These are phyloP conservation scores for Pythium dissotocum DNA, from an alignment of 352 stramenopile genomes.

Conservation along the genomic window DNA sequence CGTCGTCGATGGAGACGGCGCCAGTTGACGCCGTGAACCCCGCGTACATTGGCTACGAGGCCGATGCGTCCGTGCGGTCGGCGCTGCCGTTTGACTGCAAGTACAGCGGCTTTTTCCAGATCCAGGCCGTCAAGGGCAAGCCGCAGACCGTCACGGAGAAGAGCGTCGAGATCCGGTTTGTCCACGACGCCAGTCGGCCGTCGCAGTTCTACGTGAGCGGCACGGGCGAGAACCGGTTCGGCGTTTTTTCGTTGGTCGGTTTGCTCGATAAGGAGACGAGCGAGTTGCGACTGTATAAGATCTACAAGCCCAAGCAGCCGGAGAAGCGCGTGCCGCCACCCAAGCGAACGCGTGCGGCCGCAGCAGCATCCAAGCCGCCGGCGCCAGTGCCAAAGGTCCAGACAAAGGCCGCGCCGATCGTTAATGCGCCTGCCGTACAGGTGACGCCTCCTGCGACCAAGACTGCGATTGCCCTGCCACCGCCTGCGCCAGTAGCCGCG, in stretches of 20 bases:
- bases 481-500: slow-evolving; percentile 27
- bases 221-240: slow-evolving; percentile 80
- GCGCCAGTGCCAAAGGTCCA: not conserved
- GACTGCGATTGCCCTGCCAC: slow-evolving; percentile 2
- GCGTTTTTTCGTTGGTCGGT: slow-evolving; percentile 69
- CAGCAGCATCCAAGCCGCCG: not conserved
- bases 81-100: slow-evolving; percentile 80
- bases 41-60: slow-evolving; percentile 71
- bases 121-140: slow-evolving; percentile 84
- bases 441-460: slow-evolving; percentile 18
- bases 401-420: not conserved
- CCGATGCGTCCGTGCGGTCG: slow-evolving; percentile 50
- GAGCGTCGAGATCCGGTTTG: slow-evolving; percentile 79
- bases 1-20: slow-evolving; percentile 46
- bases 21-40: slow-evolving; percentile 43
- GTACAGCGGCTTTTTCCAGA: slow-evolving; percentile 87
- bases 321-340: slow-evolving; percentile 64
- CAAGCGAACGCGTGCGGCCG: slow-evolving; percentile 39
- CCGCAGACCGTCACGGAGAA: slow-evolving; percentile 78
- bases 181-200: slow-evolving; percentile 68
- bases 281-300: slow-evolving; percentile 83
- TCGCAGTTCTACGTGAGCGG: slow-evolving; percentile 71
- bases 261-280: slow-evolving; percentile 75
- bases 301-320: slow-evolving; percentile 85
- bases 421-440: not conserved